Base-by-base conservation (phyloP, 495 filamentous ascomycete genomes). In the Penicillium salamii region DNA sequence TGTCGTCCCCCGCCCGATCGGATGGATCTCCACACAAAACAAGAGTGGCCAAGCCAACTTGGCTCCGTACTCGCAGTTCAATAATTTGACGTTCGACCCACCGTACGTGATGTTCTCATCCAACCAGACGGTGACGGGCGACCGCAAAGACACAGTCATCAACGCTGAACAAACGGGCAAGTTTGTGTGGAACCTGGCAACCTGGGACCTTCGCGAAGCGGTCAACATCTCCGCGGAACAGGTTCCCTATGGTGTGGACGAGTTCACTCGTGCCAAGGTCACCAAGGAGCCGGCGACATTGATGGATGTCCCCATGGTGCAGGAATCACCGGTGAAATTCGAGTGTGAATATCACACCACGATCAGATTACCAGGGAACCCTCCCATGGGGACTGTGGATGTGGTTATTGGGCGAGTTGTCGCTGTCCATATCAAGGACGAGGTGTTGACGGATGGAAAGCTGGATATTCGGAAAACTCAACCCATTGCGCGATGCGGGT, bases 401-500 rank as follows among this genome's bases (percentile, higher is more conserved):
- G 58, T 82, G 4, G 70, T 83, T 6, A 79, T 84, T 58, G 78
- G 77, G n/a, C 54, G 60, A 33, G 81, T 84, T 33, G 59, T 81
- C 3, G 79, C 64, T 1, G 68, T 83, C 28, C 78, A 83, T 63
- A 78, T 83, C 55, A 59, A 66, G 9, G 75, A 80, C 21, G 65
- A 69, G 48, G 76, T 75, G 5, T 31, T 82, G 35, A 76, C 73
- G 1, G 64, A 78, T 46, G 76, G 77, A 4, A 68, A 64, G 37
- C 40, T 83, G 26, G 78, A 82, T 71, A 58, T 82, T n/a, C 50
- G 36, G 7, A 81, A 79, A 64, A 77, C 74, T 21, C 57, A 64
- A 62, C 78, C 79, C 20, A 79, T 84, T 63, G 79, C 81, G n/a
- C 59, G 81, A 20, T 79, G 75, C 61, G 80, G 80, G 34, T 83